phyloP scores from a whole-genome alignment of 768 basidiomycete species.

The Dentipellis fragilis region DNA sequence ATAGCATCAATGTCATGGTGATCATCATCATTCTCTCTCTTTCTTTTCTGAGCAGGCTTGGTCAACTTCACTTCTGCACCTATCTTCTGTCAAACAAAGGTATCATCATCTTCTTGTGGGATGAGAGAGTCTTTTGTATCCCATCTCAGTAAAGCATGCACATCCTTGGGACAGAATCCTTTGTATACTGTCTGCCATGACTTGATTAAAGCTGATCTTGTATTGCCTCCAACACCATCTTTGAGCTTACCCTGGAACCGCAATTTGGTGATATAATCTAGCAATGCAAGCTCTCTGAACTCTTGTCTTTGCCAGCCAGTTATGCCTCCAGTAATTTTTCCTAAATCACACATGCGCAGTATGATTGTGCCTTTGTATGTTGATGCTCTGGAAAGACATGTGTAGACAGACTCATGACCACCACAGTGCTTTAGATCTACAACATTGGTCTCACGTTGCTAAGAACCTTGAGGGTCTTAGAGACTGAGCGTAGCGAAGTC shows the following conservation, averaged over 20 bases:
- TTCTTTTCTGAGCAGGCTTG: neutral
- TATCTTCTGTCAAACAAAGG: neutral
- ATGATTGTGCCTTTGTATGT: conserved; percentile 9
- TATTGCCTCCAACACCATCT: neutral
- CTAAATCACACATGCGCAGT: conserved; percentile 7
- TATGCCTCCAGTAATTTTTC: conserved; percentile 6
- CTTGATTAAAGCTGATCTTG: neutral
- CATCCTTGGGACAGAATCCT: neutral
- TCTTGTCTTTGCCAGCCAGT: conserved; percentile 11
- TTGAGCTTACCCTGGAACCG: neutral
- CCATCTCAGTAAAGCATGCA: conserved; percentile 3
- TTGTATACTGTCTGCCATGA: neutral
- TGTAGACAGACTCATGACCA: conserved; percentile 13
- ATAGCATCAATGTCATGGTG: neutral
- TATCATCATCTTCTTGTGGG: neutral
- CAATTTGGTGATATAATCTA: conserved; percentile 7
- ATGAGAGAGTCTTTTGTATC: neutral
- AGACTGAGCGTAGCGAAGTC: no score
- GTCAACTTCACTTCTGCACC: neutral
- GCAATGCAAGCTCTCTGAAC: conserved; percentile 10
- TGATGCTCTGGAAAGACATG: conserved; percentile 14
- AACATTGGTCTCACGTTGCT: conserved; percentile 11
- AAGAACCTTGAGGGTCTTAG: no score
- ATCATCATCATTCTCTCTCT: neutral
- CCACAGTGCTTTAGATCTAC: conserved; percentile 10